Evolutionary conservation across 169 alveolate species (phyloP), one percentile per base, ranked within the genome.

Genomic region (Plasmodium yoelii): DNA sequence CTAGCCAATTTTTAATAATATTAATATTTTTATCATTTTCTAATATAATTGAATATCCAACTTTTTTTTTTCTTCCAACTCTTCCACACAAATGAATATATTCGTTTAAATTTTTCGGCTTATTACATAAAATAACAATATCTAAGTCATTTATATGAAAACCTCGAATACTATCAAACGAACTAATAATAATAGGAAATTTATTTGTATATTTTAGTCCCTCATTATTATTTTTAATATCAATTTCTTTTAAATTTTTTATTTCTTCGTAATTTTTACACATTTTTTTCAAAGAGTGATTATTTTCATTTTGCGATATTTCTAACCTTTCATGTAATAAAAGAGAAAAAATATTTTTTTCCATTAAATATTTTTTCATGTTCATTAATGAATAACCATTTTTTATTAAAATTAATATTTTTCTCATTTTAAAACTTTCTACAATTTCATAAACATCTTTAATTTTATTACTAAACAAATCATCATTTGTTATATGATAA

Each of bases 31-130:
- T 82, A 53, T 82, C 90, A 28, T 82, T 53, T 82, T 82, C 90
- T 34, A 82, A n/a, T 34, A 68, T 12, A 13, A 82, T 67, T 15
- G 90, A 65, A 56, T 67, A 67, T 39, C 90, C 90, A 24, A 55
- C 18, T 57, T 65, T 82, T 13, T 67, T 55, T 53, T 73, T 67
- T 60, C 90, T 67, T 65, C 90, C 90, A 34, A 82, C 90, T 28
- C 90, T 51, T 5, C 90, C 90, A 60, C 90, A 65, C 42, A 82
- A 59, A 71, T 82, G 90, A 26, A 82, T 82, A 55, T 82, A 82
- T 24, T 82, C 90, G 39, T 82, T 82, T 53, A 82, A 49, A 82
- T 82, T 82, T 53, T 53, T 67, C 9, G 90, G 90, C 34, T 70
- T 82, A 56, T 70, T 82, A 71, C 90, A 82, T 60, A 82, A 55